Evolutionary conservation across 169 alveolate genomes (phyloP).

Genomic region (Plasmodium reichenowi): DNA sequence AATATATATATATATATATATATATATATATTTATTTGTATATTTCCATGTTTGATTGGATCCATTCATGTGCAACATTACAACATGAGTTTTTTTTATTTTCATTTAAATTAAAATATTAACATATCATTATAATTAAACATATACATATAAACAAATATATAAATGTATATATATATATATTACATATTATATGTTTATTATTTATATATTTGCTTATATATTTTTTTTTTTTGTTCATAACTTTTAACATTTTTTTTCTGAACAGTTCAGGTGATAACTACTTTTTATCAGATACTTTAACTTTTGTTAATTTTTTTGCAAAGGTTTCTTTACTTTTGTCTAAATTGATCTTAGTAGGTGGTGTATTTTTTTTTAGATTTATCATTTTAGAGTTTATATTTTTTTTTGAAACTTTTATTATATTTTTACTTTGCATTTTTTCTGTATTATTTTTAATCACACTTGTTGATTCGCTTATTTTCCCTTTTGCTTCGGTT

Average conservation of each 20-base stretch:
- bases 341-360: not conserved
- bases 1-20: too few species aligned
- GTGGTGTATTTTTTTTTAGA: not conserved
- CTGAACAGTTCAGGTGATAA: not conserved
- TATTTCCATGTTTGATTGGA: too few species aligned
- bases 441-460: not conserved
- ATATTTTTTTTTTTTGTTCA: not conserved
- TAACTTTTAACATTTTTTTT: not conserved
- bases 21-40: too few species aligned
- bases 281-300: not conserved
- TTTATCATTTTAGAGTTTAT: not conserved
- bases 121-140: too few species aligned
- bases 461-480: not conserved
- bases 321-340: not conserved
- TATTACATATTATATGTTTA: not conserved
- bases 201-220: not conserved
- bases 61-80: too few species aligned
- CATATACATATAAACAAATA: too few species aligned
- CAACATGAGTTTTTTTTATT: too few species aligned
- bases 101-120: too few species aligned
- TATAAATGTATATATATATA: not conserved
- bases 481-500: not conserved
- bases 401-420: slow-evolving; percentile 1
- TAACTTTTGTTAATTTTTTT: slow-evolving; percentile 5
- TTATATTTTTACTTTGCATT: not conserved